Evolutionary conservation across 331 rosid species (phyloP), one percentile per base, ranked within the genome.

Genomic region (Dryas integrifolia): DNA sequence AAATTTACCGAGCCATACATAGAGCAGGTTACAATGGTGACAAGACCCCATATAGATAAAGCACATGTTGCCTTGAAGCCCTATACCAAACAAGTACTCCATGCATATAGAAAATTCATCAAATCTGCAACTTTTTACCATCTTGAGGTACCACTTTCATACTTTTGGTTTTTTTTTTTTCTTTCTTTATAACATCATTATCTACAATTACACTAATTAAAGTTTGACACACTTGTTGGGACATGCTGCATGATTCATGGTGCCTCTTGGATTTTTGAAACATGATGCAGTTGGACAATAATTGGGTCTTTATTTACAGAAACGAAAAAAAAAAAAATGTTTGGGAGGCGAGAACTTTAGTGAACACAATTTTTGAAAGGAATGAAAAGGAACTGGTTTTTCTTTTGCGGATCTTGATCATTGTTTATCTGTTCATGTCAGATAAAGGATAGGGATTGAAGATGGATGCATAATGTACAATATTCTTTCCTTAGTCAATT

Each of bases 91-190:
- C 57, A 72, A 35, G 12, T 57, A 39, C 41, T 69, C 6, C 8
- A 3, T 9, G 57, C 57, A 24, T 81, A 40, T 63, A 62, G 66
- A 81, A 66, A 46, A 35, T 24, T 82, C 58, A 68, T 82, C 60
- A 49, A 30, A 57, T 55, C 75, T 63, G 63, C 62, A 64, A 55
- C 72, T 3, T 72, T 55, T n/a, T 82, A 53, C 58, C 89, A 80
- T 75, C 58, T 13, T 55, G 78, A 85, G 89, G 87, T 85, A 68
- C 13, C 8, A 24, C 35, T 66, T 65, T 24, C 5, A 0, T 21
- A 3, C 53, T 39, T 21, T 0, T 21, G 24, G 24, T 21, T 21
- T 21, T 21, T 21, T 21, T 21, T 59, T 7, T 43, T 4, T 45
- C 21, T 14, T 4, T 3, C 35, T 13, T 39, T 39, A 10, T 50